Conservation (phyloP, 2,329 filamentous ascomycete species). For the Paecilomyces formosus region DNA sequence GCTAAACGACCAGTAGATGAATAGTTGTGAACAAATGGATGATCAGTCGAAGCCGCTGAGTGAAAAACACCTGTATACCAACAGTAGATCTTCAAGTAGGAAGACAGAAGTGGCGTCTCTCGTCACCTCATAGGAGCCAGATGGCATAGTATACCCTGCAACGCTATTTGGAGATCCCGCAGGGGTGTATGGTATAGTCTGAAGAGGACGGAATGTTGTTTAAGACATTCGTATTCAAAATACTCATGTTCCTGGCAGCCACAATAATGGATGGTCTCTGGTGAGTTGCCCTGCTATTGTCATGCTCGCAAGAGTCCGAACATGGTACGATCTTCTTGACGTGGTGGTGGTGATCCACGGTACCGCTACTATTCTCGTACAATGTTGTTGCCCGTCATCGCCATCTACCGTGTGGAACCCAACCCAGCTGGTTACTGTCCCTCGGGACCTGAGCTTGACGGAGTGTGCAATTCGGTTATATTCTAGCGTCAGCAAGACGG, state of each 20-base stretch:
- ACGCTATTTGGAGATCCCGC: background rate
- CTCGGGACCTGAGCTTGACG: background rate
- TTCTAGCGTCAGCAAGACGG: background rate
- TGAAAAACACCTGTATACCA: too few relatives aligned
- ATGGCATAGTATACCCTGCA: background rate
- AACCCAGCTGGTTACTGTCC: background rate
- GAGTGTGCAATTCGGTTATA: background rate
- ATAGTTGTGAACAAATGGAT: background rate
- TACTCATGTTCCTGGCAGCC: background rate
- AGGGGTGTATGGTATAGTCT: background rate
- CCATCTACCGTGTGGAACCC: background rate
- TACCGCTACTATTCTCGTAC: background rate
- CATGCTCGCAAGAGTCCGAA: background rate
- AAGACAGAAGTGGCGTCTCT: background rate
- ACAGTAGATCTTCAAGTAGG: background rate
- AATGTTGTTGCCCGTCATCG: background rate
- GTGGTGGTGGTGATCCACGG: background rate
- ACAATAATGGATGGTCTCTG: background rate
- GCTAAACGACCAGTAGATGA: background rate
- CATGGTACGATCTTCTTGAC: background rate
- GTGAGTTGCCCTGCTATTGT: background rate
- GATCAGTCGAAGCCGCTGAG: too few relatives aligned
- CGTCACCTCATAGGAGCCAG: background rate
- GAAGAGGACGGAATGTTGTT: background rate
- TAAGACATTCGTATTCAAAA: background rate